phyloP scores from a whole-genome alignment of 2,329 filamentous ascomycete genomes.

The Amauroascus niger region DNA sequence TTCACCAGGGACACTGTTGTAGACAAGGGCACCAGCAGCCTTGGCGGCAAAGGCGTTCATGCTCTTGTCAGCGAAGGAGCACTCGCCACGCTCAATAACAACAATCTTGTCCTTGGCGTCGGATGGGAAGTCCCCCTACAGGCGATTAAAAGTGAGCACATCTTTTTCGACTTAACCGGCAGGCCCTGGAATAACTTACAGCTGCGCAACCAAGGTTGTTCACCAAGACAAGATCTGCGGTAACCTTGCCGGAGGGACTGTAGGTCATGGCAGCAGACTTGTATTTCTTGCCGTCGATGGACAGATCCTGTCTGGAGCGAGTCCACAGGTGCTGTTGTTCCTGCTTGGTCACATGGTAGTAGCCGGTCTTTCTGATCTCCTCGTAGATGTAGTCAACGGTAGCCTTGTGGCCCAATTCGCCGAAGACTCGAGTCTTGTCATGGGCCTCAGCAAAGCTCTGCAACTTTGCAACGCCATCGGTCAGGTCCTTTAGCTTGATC shows the following conservation, averaged over 20 bases:
- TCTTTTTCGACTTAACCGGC: background rate
- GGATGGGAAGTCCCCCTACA: slow-evolving; percentile 9
- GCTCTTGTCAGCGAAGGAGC: slow-evolving; percentile 63
- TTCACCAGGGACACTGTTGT: slow-evolving; percentile 57
- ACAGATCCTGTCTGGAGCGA: slow-evolving; percentile 11
- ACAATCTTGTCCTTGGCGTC: slow-evolving; percentile 51
- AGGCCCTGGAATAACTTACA: slow-evolving; percentile 17
- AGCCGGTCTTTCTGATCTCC: slow-evolving; percentile 15
- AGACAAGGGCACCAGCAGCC: slow-evolving; percentile 61
- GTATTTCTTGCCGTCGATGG: slow-evolving; percentile 12
- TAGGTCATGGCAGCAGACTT: slow-evolving; percentile 17
- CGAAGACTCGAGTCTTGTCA: slow-evolving; percentile 22
- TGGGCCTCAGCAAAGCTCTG: slow-evolving; percentile 20
- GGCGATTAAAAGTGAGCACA: background rate
- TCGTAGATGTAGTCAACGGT: slow-evolving; percentile 17
- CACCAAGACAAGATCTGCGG: slow-evolving; percentile 45
- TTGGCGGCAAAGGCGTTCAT: slow-evolving; percentile 58
- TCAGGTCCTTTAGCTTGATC: slow-evolving; percentile 20
- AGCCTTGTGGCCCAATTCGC: slow-evolving; percentile 16
- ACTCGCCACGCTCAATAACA: slow-evolving; percentile 59
- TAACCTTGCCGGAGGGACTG: slow-evolving; percentile 13
- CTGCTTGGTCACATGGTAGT: slow-evolving; percentile 18
- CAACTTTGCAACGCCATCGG: slow-evolving; percentile 18
- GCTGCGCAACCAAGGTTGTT: slow-evolving; percentile 53
- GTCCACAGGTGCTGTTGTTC: slow-evolving; percentile 18